Evolutionary conservation across 345 rosid species (phyloP).

Genomic region (Kernera saxatilis): DNA sequence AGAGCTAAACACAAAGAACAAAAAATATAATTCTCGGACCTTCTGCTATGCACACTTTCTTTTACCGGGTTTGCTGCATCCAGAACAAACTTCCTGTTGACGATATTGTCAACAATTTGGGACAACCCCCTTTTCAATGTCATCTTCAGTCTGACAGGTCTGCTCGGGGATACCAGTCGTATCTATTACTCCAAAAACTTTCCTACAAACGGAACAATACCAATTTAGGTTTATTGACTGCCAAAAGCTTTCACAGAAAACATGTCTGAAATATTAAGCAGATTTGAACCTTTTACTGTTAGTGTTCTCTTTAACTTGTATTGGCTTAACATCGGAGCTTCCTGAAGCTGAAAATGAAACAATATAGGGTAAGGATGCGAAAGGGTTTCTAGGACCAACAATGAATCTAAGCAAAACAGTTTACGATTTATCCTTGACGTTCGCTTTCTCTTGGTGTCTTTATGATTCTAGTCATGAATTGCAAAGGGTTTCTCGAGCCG

Average conservation of each 20-base stretch:
- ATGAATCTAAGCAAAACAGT: background rate
- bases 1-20: too few species aligned
- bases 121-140: background rate
- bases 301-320: constrained; percentile 30
- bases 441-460: constrained; percentile 36
- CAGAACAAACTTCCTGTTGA: constrained; percentile 3
- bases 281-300: constrained; percentile 39
- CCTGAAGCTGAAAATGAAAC: constrained; percentile 35
- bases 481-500: too few species aligned
- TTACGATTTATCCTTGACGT: constrained; percentile 39
- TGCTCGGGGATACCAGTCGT: constrained; percentile 6
- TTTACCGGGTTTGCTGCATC: constrained; percentile 7
- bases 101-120: constrained; percentile 3
- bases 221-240: background rate
- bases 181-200: constrained; percentile 17
- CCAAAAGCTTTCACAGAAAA: background rate
- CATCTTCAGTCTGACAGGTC: constrained; percentile 1
- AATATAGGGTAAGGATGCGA: background rate
- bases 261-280: background rate
- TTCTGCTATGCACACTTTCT: constrained; percentile 16
- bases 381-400: background rate
- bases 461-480: constrained; percentile 20
- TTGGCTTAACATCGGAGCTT: constrained; percentile 17
- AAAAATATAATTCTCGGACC: background rate
- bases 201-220: constrained; percentile 9